Evolutionary conservation across 2,329 filamentous ascomycete species (phyloP), one percentile per base, ranked within the genome.

Genomic region (Rhinocladiella mackenziei): DNA sequence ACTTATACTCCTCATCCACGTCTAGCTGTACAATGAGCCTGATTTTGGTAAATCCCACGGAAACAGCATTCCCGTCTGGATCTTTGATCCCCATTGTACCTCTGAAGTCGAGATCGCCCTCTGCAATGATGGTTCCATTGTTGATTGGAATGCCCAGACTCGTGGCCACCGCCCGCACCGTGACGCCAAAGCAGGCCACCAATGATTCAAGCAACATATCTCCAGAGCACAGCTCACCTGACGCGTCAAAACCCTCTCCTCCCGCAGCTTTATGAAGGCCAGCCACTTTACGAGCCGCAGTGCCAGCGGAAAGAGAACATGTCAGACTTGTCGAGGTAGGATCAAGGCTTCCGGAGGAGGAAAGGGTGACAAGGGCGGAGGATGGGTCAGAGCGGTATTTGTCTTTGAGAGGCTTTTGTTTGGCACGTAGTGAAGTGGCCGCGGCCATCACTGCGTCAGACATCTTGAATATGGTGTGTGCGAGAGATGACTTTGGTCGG

Each of bases 201-300:
- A 74, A 62, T 0, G 70, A 70, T 44, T 74, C 71, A 9, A 74
- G 65, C 9, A 75, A 61, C 69, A 74, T 71, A 52, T 74, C 70
- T 9, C 71, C 71, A 0, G 64, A 68, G 61, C 71, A 74, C 2
- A 74, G 62, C 50, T 74, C 70, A 43, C 71, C 70, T 1, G 66
- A 70, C 3, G 45, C 50, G 39, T 56, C 54, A 37, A 74, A 64
- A 11, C 62, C 65, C n/a, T 64, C 62, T 28, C 71, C 71, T 26
- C 71, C 71, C 2, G 71, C 71, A 51, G 66, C 67, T 31, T 65
- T 67, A 53, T 74, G 71, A 28, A 74, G 62, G 20, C 71, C 71
- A 1, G 71, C 71, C 33, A 71, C 58, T 41, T 65, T 67, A 22
- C 66, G 59, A 8, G 70, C 70, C 43, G 65, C 58, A 4, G 67